Base-by-base conservation (phyloP, 2,329 filamentous ascomycete species). In the Aspergillus floridensis region DNA sequence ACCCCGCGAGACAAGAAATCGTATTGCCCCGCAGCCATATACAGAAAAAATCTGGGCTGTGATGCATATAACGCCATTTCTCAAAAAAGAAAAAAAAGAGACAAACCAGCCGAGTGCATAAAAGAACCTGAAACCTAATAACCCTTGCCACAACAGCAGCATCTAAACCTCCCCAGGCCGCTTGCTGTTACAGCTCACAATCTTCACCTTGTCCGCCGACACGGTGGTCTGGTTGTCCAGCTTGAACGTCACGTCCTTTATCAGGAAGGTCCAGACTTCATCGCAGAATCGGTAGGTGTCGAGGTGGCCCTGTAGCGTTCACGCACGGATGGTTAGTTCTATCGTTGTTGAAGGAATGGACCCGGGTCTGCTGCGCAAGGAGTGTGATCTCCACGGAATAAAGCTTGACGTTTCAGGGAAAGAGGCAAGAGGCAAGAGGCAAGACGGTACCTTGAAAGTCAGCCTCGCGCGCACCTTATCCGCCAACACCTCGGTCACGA, bases 201-300 rank as follows among this genome's bases (percentile, higher is more conserved):
- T 99, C 87, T 98, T 98, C 77, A 99, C 91, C 76, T 92, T 93
- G 73, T 97, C 93, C 21, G 93, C 92, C 41, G 85, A 80, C 14
- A 98, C 87, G 0, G 86, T 85, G 62, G 87, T 85, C 58, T 85
- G 86, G 66, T 89, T 91, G 69, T 98, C 93, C 80, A 98, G 89
- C 80, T 99, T 99, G 81, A 99, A 98, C n/a, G 88, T 92, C 58
- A 98, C 93, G 67, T 98, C 95, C 79, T 97, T 97, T 79, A 99
- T 96, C 59, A 99, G 85, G 77, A 99, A 99, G 1, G 95, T 99
- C 95, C 95, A 99, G 60, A 99, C 95, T 80, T 99, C 95, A 79
- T 99, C 95, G 81, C 95, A 99, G 84, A 99, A 99, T 68, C 95
- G 90, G 81, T 99, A 99, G 16, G 95, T 98, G 75, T 98, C 93